Evolutionary conservation across 2,329 filamentous ascomycete genomes (phyloP).

Genomic region (Sphaerulina vaccinii): DNA sequence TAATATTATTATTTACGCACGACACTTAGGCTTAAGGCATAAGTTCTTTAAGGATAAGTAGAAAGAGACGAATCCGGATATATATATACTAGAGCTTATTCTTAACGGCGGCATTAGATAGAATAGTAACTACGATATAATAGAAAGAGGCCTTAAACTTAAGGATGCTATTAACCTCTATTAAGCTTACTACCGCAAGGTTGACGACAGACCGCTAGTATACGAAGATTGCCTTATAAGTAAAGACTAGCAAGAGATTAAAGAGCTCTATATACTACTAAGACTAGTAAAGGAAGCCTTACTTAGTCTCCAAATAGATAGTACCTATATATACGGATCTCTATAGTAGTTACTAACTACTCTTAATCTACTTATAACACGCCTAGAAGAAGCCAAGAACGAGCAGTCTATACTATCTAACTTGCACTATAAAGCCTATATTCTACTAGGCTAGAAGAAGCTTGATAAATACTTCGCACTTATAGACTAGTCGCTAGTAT

Average conservation of each 20-base stretch:
- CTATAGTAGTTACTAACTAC: neutral
- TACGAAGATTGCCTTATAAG: neutral
- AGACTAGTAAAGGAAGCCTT: neutral
- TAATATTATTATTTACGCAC: neutral
- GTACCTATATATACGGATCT: neutral
- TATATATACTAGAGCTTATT: neutral
- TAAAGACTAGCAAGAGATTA: neutral
- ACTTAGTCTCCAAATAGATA: neutral
- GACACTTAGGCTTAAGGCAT: neutral
- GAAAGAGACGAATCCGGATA: neutral
- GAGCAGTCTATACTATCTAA: neutral
- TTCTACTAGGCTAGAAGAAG: neutral
- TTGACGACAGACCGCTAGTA: neutral
- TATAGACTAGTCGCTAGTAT: too few relatives aligned
- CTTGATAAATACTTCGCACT: neutral
- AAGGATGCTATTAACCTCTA: neutral
- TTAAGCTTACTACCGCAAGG: neutral
- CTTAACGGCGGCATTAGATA: neutral
- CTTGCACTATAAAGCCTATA: neutral
- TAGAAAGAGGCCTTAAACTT: neutral
- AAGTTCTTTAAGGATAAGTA: neutral
- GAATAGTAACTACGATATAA: conserved; percentile 1
- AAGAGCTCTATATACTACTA: neutral
- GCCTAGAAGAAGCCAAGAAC: neutral
- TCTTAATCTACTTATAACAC: neutral